Base-by-base conservation (phyloP, 148 eudicot species). In the Chenopodium formosanum region DNA sequence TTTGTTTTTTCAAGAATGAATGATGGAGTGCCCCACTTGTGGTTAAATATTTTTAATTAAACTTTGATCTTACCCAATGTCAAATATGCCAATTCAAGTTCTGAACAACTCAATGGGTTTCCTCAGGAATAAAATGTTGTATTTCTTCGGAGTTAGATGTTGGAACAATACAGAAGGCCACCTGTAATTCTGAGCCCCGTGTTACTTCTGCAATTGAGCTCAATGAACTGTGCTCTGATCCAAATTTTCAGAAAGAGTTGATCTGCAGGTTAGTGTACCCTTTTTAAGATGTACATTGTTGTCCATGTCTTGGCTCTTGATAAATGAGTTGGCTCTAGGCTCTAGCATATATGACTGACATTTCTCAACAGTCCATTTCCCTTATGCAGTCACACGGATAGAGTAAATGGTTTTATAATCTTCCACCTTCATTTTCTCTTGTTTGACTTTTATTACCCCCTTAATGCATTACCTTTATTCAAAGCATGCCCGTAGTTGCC, bases 101-200 rank as follows among this genome's bases (percentile, higher is more conserved):
- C 32, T 77, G 70, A 77, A 11, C 29, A 17, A 20, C 34, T 34
- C 13, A 70, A 4, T 19, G 40, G 16, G 63, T 70, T 52, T 79
- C 32, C 67, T 53, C 52, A 79, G 67, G 68, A n/a, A 46, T 67
- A 17, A 11, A 67, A 78, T 58, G 44, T 78, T 78, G 32, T 70
- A 9, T 6, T 4, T 16, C 23, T 19, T 23, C 7, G 60, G 80
- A 48, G 73, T 40, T 25, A 0, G n/a, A 34, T 76, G 46, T 29
- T 50, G 2, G 65, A 56, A 58, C 67, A 62, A n/a, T 63, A 2
- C 17, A 37, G 16, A 64, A 40, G 37, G 34, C 60, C 34, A 65
- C 40, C 52, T 13, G n/a, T 46, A 25, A 46, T n/a, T 66, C 46
- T 27, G 60, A 27, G 44, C n/a, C 22, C 65, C 23, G 4, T 25